Evolutionary conservation across 2,329 filamentous ascomycete genomes (phyloP), one percentile per base, ranked within the genome.

Genomic region (Exophiala oligosperma): DNA sequence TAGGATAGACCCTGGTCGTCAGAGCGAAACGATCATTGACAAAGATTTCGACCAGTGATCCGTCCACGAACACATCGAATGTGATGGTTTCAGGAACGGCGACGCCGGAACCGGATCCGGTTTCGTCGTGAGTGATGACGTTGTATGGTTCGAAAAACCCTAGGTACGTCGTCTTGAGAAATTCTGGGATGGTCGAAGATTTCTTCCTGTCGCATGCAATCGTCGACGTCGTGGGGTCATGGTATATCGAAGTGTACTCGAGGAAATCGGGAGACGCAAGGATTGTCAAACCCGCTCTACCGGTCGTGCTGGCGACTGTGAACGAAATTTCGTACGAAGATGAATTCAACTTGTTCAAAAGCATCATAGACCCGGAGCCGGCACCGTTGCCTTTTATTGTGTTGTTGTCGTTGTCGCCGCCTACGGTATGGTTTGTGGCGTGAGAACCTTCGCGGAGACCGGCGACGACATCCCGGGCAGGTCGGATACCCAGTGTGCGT

Each of bases 31-130:
- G 68, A 7, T 71, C 72, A 57, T 79, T 79, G 4, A 77, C 72
- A 56, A 78, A 79, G 0, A 79, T 70, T 59, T 79, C 77, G 3
- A 79, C 62, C 5, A 77, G 74, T 29, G 72, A 75, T 17, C 61
- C 68, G 55, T 79, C 77, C 46, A 73, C 73, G 63, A 75, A 76
- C 0, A 57, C 24, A 7, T 38, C 38, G 8, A 57, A 7, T 8
- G n/a, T 32, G 54, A 57, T 56, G 3, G 44, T 29, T 28, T 52
- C 48, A 17, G 17, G 17, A 17, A 17, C 17, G 17, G 17, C 17
- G 17, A 17, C 17, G 17, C 17, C 17, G 17, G 17, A 17, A 17
- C 17, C 17, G 17, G 17, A 17, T 17, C 17, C 17, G 17, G 17
- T 17, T 17, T 17, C 17, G 17, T 17, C 17, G 17, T 17, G 14